Conservation (phyloP, 352 stramenopile species). For the Phytopythium montanum region DNA sequence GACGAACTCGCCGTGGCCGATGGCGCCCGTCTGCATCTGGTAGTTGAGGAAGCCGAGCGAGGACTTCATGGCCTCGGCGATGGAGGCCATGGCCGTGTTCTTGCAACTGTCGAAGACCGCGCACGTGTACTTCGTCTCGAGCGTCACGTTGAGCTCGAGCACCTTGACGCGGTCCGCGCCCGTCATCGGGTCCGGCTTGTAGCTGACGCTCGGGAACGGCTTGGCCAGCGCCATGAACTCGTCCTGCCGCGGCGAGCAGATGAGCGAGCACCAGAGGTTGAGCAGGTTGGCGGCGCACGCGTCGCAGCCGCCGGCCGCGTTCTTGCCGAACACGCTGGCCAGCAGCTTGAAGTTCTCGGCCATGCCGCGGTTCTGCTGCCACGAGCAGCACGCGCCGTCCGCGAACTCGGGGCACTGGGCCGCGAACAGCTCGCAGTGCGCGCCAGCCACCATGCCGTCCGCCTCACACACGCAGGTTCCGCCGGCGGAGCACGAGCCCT, state of each 20-base stretch:
- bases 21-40: slow-evolving; percentile 83
- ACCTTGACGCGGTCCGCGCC: slow-evolving; percentile 73
- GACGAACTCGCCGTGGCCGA: slow-evolving; percentile 88
- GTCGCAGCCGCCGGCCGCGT: slow-evolving; percentile 69
- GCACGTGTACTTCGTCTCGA: slow-evolving; percentile 74
- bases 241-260: slow-evolving; percentile 75
- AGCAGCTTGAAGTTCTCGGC: slow-evolving; percentile 86
- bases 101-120: slow-evolving; percentile 84
- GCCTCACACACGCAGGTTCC: slow-evolving; percentile 43
- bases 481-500: slow-evolving; percentile 46
- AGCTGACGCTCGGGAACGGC: slow-evolving; percentile 61
- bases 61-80: slow-evolving; percentile 72
- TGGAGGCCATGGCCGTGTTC: slow-evolving; percentile 75
- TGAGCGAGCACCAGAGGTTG: slow-evolving; percentile 81
- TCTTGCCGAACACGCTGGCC: slow-evolving; percentile 61
- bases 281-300: slow-evolving; percentile 84
- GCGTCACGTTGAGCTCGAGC: slow-evolving; percentile 69
- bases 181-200: slow-evolving; percentile 73
- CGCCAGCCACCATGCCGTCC: slow-evolving; percentile 65
- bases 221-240: slow-evolving; percentile 73
- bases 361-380: slow-evolving; percentile 88
- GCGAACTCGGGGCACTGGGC: slow-evolving; percentile 88
- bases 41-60: slow-evolving; percentile 88
- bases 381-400: slow-evolving; percentile 77
- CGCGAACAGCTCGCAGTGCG: slow-evolving; percentile 65